Percentiles rank a stretch among this genome's conserved stretches.
Conservation (phyloP, 345 rosid genomes). For the Firmiana major region DNA sequence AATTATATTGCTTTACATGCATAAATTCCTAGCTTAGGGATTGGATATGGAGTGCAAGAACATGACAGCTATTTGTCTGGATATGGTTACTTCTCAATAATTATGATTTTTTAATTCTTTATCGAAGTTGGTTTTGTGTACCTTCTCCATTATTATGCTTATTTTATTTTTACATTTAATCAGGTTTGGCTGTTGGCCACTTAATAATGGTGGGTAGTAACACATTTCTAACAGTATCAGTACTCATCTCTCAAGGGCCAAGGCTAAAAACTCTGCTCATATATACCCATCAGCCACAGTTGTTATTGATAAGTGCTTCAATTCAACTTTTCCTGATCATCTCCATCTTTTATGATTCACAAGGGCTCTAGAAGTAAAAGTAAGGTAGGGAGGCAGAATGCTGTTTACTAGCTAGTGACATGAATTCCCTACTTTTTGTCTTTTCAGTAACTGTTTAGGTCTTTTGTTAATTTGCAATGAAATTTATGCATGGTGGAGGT, state of each 20-base stretch:
- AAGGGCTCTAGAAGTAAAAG: constrained; percentile 25
- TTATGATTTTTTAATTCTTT: constrained; percentile 23
- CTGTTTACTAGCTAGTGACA: constrained; percentile 19
- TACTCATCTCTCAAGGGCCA: constrained; percentile 12
- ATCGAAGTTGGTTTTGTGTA: constrained; percentile 19
- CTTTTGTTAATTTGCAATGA: constrained; percentile 13
- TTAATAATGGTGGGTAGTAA: constrained; percentile 24
- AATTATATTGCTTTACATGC: constrained; percentile 33
- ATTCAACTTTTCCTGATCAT: constrained; percentile 7
- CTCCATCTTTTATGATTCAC: constrained; percentile 6
- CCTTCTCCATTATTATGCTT: constrained; percentile 25
- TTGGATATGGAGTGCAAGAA: constrained; percentile 10
- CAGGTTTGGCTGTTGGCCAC: constrained; percentile 63
- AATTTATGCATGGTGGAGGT: constrained; percentile 26
- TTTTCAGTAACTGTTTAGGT: constrained; percentile 26
- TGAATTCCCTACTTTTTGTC: constrained; percentile 35
- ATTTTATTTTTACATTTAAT: constrained; percentile 34
- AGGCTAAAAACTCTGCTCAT: constrained; percentile 10
- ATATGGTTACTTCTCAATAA: constrained; percentile 24
- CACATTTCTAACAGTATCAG: constrained; percentile 2
- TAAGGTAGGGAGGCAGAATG: constrained; percentile 27
- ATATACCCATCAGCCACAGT: constrained; percentile 22
- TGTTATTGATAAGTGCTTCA: constrained; percentile 8
- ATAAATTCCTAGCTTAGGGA: constrained; percentile 39
- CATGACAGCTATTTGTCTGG: constrained; percentile 33